Percentiles rank a stretch among this genome's conserved stretches.
phyloP scores from a whole-genome alignment of 306 rosid genomes.

The Herpetospermum pedunculosum region DNA sequence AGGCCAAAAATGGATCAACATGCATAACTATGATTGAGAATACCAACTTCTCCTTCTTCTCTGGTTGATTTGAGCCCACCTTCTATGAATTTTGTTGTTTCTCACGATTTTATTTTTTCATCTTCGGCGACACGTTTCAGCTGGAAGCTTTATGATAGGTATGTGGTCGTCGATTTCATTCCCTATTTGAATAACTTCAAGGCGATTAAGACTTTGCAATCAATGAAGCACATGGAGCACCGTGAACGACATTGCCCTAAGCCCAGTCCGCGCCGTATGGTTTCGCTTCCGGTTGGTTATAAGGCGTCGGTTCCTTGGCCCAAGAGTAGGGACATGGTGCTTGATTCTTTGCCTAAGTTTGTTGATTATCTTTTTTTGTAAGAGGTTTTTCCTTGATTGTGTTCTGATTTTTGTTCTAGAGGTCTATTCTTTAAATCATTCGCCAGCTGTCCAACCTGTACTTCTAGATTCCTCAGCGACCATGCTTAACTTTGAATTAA shows the following conservation, averaged over 20 bases:
- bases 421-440: too few species aligned
- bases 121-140: background rate
- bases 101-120: background rate
- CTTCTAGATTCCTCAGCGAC: too few species aligned
- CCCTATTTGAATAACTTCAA: slow-evolving; percentile 72
- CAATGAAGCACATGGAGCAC: slow-evolving; percentile 86
- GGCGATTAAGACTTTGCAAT: slow-evolving; percentile 57
- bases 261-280: slow-evolving; percentile 38
- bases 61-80: background rate
- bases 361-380: background rate
- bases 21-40: too few species aligned
- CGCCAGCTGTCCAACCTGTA: too few species aligned
- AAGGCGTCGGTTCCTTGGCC: slow-evolving; percentile 71
- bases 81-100: background rate
- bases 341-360: slow-evolving; percentile 54
- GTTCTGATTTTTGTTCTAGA: too few species aligned
- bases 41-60: too few species aligned
- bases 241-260: slow-evolving; percentile 85
- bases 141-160: slow-evolving; percentile 56
- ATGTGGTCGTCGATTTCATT: slow-evolving; percentile 40
- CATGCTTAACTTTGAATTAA: too few species aligned
- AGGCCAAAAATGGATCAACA: too few species aligned
- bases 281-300: slow-evolving; percentile 61
- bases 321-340: slow-evolving; percentile 99
- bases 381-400: background rate